Base-by-base conservation (phyloP, 192 early-diverging fungal species). In the Gonapodya prolifera region DNA sequence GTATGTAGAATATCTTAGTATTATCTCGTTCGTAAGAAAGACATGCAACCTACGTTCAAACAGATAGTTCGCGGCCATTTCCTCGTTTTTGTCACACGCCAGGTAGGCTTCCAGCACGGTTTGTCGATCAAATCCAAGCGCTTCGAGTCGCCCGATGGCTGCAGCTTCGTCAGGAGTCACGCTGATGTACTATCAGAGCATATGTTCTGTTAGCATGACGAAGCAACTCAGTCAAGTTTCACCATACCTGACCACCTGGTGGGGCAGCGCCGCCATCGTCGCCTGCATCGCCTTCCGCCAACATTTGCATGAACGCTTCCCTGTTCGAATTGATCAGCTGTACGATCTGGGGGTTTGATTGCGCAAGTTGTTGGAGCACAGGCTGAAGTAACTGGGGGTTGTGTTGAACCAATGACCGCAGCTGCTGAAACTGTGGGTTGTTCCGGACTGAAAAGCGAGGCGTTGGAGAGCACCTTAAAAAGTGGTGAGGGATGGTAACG, bases 41-140 rank as follows among this genome's bases (percentile, higher is more conserved):
- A n/a, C 45, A 33, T 69, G 69, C 70, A 29, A 73, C 69, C 35
- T 35, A 35, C 18, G 33, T 77, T 98, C 95, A 83, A 97, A 95
- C 81, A 99, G 80, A 82, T 93, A 98, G 83, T 98, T 98, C 23
- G 96, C 97, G 0, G 97, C 93, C 80, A 96, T 82, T 81, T 99
- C 93, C 86, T 99, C 97, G 83, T 98, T 95, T 83, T 96, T 96
- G 77, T 99, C 97, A 81, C 97, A 99, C 18, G 94, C 94, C 85
- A 99, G 89, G 85, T 89, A 99, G 32, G 97, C 97, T 84, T 98
- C 93, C 76, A 96, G 89, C 35, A 90, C 97, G 1, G 87, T 75
- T 45, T 87, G 87, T 69, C 93, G 86, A 76, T 92, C 90, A 81
- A 99, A 98, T 1, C 97, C 97, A 33, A 98, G 85, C 18, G 81